Evolutionary conservation across 495 filamentous ascomycete genomes (phyloP).

Genomic region (Margaritispora aquatica): DNA sequence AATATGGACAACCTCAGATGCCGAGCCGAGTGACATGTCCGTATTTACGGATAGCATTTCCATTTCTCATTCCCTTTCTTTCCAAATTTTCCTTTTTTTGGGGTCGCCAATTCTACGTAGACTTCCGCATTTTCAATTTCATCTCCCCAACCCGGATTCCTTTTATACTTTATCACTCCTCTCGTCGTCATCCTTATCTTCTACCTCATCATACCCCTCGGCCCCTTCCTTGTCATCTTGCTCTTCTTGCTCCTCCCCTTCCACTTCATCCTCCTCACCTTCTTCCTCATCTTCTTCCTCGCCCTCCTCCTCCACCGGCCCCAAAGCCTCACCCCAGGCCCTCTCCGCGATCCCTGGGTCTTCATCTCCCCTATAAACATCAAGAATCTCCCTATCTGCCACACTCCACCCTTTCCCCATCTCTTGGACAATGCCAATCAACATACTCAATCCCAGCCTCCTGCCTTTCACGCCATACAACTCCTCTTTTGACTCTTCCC

Average conservation of each 20-base stretch:
- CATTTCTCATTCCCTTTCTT: too few species aligned
- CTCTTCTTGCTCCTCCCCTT: not conserved
- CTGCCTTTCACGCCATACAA: slow-evolving; percentile 2
- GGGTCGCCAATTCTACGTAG: too few species aligned
- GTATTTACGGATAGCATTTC: too few species aligned
- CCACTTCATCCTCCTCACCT: not conserved
- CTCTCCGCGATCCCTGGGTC: not conserved
- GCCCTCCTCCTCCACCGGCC: not conserved
- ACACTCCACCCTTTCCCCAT: not conserved
- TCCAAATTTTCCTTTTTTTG: too few species aligned
- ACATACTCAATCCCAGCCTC: not conserved
- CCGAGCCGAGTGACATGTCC: too few species aligned
- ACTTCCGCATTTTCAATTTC: too few species aligned
- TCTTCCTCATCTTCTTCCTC: not conserved
- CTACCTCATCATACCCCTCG: not conserved
- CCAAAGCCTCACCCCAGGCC: slow-evolving; percentile 1
- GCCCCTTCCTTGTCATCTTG: not conserved
- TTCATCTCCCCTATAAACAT: not conserved
- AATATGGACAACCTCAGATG: too few species aligned
- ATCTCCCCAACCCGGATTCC: too few species aligned
- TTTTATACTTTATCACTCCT: too few species aligned
- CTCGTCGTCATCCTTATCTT: too few species aligned
- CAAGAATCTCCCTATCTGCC: not conserved
- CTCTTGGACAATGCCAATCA: not conserved
- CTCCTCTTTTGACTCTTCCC: too few species aligned